phyloP scores from a whole-genome alignment of 495 filamentous ascomycete genomes.

The Aspergillus sclerotiicarbonarius region DNA sequence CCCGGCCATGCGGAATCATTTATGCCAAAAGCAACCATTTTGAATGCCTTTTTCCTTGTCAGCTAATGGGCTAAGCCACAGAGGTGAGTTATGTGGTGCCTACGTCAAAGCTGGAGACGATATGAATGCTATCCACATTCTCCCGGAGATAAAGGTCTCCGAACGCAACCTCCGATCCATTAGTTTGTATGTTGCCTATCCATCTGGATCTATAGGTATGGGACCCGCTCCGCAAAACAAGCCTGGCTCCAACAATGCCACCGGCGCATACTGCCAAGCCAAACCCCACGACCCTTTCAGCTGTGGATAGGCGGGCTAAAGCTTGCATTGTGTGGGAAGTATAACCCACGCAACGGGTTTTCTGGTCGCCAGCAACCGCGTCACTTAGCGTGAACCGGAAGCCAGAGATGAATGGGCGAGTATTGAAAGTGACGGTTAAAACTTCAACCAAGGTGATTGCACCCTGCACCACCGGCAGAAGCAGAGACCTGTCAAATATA shows the following conservation, averaged over 20 bases:
- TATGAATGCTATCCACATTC: neutral
- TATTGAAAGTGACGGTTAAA: constrained; percentile 1
- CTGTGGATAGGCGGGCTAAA: neutral
- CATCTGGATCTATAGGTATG: neutral
- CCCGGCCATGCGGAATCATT: neutral
- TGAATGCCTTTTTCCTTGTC: constrained; percentile 1
- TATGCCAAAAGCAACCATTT: constrained; percentile 5
- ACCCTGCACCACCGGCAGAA: neutral
- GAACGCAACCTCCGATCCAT: neutral
- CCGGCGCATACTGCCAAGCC: neutral
- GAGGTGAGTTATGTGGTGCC: neutral
- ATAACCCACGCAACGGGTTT: neutral
- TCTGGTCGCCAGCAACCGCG: neutral
- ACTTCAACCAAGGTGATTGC: neutral
- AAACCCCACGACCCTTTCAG: neutral
- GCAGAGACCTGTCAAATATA: neutral
- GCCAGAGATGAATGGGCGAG: constrained; percentile 4
- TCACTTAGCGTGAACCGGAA: neutral
- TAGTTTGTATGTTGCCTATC: neutral
- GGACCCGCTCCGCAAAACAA: neutral
- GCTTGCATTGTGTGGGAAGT: neutral
- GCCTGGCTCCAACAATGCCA: constrained; percentile 1
- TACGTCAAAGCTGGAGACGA: constrained; percentile 1
- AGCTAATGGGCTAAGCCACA: neutral
- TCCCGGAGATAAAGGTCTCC: neutral